Base-by-base conservation (phyloP, 164 flowering plant genomes). In the Chimonanthus salicifolius region DNA sequence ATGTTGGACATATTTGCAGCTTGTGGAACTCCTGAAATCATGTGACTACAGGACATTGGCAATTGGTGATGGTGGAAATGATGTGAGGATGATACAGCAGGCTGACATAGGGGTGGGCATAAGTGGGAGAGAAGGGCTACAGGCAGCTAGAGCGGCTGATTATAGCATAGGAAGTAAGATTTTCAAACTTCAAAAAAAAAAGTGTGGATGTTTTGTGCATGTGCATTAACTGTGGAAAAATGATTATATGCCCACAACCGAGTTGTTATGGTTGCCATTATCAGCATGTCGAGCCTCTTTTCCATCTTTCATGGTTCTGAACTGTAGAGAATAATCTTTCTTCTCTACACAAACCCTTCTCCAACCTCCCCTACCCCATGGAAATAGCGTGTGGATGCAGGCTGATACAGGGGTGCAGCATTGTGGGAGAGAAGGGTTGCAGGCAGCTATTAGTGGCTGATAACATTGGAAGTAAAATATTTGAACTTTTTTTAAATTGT, bases 51-150 rank as follows among this genome's bases (percentile, higher is more conserved):
- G 97, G 85, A 96, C 97, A 50, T 79, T 96, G 76, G 99, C 99
- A 50, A 90, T 96, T 82, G 99, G 99, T 67, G 99, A 96, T 86
- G 99, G 99, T 77, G 99, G 99, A 72, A 96, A 96, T 89, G 99
- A 96, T 82, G 99, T 96, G 76, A 84, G 97, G 83, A 96, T 96
- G 99, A 96, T 96, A 72, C 99, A 96, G 72, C 95, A 92, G 83
- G 99, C 99, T 78, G 98, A 96, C 74, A 92, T 96, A 78, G 99
- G 99, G 51, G 99, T 96, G 72, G 99, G 99, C 75, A 96, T 96
- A 71, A 96, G 99, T 80, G 99, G 98, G 67, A 87, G 99, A 87
- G 99, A 96, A 83, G 99, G 99, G 60, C 73, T 92, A 83, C 99
- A 96, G 80, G 99, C 99, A 49, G 99, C 99, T 20, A 90, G 99